Evolutionary conservation across 1,139 yeast genomes (phyloP).

Genomic region (Spencermartinsiella ligniputridi): DNA sequence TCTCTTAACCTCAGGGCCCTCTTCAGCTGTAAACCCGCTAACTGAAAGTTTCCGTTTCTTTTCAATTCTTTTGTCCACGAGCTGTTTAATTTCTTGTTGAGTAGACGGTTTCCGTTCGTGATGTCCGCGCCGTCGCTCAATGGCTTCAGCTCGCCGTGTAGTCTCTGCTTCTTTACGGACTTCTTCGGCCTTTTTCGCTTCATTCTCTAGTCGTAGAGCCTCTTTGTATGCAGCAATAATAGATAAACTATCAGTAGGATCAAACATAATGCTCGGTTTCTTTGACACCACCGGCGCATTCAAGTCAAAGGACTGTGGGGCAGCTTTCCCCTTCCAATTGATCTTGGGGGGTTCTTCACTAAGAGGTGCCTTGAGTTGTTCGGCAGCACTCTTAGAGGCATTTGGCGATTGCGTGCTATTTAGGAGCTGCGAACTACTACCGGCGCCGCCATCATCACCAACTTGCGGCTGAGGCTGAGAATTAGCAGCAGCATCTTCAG

Average conservation of each 20-base stretch:
- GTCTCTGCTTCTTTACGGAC: background rate
- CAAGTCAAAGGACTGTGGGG: background rate
- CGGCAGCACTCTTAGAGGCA: background rate
- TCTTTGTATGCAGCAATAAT: constrained; percentile 4
- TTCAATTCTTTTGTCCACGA: background rate
- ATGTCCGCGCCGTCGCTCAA: background rate
- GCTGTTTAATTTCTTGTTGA: background rate
- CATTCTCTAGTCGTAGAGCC: constrained; percentile 1
- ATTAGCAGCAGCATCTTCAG: background rate
- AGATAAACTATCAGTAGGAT: background rate
- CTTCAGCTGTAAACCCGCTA: background rate
- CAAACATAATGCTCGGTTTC: background rate
- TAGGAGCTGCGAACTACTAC: background rate
- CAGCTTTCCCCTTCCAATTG: background rate
- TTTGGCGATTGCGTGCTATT: background rate
- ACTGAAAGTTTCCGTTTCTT: background rate
- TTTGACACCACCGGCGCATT: background rate
- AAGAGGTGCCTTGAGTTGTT: background rate
- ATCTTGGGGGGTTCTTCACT: no score
- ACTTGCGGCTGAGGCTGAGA: background rate
- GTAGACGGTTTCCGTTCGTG: background rate
- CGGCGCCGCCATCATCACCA: background rate
- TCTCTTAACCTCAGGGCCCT: background rate
- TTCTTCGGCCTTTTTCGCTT: background rate
- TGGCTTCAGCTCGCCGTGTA: background rate